A percentile compares a stretch with the other conserved stretches of the same genome.
Evolutionary conservation across 257 asterid genomes (phyloP).

Genomic region (Vinca minor): DNA sequence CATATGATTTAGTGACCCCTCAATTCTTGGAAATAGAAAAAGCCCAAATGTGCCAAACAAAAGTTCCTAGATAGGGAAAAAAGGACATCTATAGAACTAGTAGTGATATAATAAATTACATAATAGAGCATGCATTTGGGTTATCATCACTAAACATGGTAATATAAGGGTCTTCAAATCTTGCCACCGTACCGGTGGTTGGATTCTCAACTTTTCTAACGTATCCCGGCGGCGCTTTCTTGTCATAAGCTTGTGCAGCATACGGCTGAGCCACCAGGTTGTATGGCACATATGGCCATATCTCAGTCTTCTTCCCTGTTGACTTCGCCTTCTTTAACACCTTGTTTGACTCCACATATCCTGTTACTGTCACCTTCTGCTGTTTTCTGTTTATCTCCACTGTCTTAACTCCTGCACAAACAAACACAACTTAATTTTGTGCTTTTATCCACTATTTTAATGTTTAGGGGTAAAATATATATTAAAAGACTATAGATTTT

Average conservation of each 20-base stretch:
- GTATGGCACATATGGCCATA: conserved; percentile 92
- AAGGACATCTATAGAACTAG: too few relatives aligned
- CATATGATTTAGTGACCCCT: too few relatives aligned
- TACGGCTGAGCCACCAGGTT: conserved; percentile 85
- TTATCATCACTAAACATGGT: conserved; percentile 78
- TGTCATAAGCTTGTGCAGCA: conserved; percentile 63
- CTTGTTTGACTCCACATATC: conserved; percentile 54
- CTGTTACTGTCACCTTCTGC: conserved; percentile 79
- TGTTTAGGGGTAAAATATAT: too few relatives aligned
- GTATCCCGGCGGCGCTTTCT: conserved; percentile 79
- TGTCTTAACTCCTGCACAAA: conserved; percentile 54
- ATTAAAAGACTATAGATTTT: too few relatives aligned
- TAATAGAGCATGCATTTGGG: conserved; percentile 74
- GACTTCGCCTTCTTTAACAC: conserved; percentile 70
- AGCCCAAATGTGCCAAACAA: background rate
- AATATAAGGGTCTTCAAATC: conserved; percentile 59
- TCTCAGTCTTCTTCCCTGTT: conserved; percentile 82
- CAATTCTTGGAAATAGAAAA: too few relatives aligned
- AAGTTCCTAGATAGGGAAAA: background rate
- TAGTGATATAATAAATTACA: too few relatives aligned
- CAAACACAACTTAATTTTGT: too few relatives aligned
- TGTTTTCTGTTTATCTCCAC: conserved; percentile 77
- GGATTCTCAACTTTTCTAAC: conserved; percentile 54
- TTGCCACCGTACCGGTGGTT: conserved; percentile 17
- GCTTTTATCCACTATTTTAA: too few relatives aligned